Conservation (phyloP, 1,284 basidiomycete genomes). For the Thelephora terrestris region DNA sequence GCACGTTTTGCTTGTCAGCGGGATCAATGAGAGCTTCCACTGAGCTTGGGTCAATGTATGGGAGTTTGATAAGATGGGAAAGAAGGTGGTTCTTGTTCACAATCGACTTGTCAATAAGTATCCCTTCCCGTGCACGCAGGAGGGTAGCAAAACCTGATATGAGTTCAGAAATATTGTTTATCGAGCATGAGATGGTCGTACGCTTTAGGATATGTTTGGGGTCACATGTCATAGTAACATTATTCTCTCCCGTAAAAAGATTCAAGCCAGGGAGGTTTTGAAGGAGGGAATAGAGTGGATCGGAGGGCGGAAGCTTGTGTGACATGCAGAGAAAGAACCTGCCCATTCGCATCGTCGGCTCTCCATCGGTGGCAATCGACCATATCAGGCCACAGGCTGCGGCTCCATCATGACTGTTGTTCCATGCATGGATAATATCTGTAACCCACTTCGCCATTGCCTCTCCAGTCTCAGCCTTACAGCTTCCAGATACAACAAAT, state of each 20-base stretch:
- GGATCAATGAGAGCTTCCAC: conserved; percentile 8
- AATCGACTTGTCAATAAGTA: conserved; percentile 3
- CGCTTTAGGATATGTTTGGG: conserved; percentile 18
- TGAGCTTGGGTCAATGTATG: neutral
- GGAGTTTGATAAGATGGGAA: neutral
- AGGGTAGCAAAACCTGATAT: conserved; percentile 6
- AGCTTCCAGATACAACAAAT: conserved; percentile 8
- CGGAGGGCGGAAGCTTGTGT: neutral
- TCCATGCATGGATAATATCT: conserved; percentile 1
- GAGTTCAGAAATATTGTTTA: neutral
- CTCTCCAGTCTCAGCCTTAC: conserved; percentile 8
- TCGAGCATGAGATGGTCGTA: conserved; percentile 6
- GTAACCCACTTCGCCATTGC: neutral
- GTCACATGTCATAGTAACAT: conserved; percentile 14
- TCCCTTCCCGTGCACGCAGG: conserved; percentile 7
- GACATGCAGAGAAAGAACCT: conserved; percentile 17
- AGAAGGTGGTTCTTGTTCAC: conserved; percentile 4
- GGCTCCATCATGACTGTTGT: neutral
- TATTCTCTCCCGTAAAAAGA: conserved; percentile 10
- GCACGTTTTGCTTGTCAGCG: conserved; percentile 11
- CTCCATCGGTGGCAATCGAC: conserved; percentile 19
- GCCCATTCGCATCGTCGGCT: conserved; percentile 15
- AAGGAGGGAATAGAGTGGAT: conserved; percentile 9
- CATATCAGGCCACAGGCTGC: conserved; percentile 12
- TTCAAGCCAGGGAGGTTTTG: conserved; percentile 12